A percentile compares a stretch with the other conserved stretches of the same genome.
These are phyloP conservation scores for Podospora pseudoanserina DNA, from an alignment of 495 filamentous ascomycete species.

Conservation along the genomic window DNA sequence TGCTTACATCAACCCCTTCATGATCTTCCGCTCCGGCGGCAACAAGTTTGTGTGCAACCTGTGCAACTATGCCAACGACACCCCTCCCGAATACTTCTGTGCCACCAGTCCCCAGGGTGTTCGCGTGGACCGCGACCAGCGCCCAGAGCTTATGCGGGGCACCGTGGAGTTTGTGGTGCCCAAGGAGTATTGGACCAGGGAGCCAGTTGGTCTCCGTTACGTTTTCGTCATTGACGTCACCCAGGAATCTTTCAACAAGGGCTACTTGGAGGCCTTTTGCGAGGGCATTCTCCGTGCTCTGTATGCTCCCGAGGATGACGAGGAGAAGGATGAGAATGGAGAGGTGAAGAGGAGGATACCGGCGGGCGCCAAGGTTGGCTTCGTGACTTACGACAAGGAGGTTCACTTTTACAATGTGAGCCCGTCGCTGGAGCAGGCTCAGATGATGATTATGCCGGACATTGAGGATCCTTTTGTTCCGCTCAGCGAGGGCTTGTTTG, in stretches of 20 bases:
- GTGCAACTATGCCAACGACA: slow-evolving; percentile 96
- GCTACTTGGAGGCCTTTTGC: slow-evolving; percentile 87
- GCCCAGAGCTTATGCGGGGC: slow-evolving; percentile 84
- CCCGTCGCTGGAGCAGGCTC: slow-evolving; percentile 74
- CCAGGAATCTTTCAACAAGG: slow-evolving; percentile 82
- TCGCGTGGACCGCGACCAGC: slow-evolving; percentile 81
- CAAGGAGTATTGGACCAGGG: slow-evolving; percentile 97
- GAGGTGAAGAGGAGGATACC: slow-evolving; percentile 65
- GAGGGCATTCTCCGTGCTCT: slow-evolving; percentile 81
- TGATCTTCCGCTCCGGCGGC: slow-evolving; percentile 91
- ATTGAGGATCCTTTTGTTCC: slow-evolving; percentile 97
- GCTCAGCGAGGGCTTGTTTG: slow-evolving; percentile 85
- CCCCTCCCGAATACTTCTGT: slow-evolving; percentile 85
- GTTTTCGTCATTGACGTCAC: slow-evolving; percentile 92
- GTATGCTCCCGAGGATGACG: slow-evolving; percentile 60
- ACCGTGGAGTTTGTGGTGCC: slow-evolving; percentile 96
- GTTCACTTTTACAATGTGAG: slow-evolving; percentile 97
- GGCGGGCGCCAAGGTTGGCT: slow-evolving; percentile 79
- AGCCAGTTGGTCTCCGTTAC: slow-evolving; percentile 81
- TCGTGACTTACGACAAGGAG: slow-evolving; percentile 92
- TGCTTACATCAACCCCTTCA: slow-evolving; percentile 98
- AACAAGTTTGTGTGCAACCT: slow-evolving; percentile 98
- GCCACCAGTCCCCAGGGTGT: slow-evolving; percentile 83
- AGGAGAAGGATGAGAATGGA: slow-evolving; percentile 52
- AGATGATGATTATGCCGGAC: slow-evolving; percentile 99